phyloP scores from a whole-genome alignment of 75 land plant genomes.

The Cryptomeria japonica region DNA sequence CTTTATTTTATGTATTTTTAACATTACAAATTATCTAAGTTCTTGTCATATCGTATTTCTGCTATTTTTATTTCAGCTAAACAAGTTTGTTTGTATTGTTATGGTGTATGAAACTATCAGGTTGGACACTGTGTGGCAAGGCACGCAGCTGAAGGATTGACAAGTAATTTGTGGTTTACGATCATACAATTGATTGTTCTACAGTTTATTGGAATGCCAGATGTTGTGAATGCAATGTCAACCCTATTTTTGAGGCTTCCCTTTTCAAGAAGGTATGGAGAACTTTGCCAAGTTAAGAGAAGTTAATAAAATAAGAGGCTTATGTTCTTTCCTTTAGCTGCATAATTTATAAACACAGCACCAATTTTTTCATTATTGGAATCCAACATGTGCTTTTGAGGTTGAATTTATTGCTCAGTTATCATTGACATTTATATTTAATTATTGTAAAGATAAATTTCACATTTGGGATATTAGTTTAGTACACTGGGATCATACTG shows the following conservation, averaged over 20 bases:
- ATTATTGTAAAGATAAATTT: not conserved
- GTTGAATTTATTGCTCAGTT: not conserved
- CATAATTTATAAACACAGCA: not conserved
- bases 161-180: slow-evolving; percentile 76
- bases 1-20: not conserved
- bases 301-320: not conserved
- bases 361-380: not conserved
- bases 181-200: slow-evolving; percentile 71
- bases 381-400: not conserved
- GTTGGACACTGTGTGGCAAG: slow-evolving; percentile 94
- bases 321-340: not conserved
- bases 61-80: not conserved
- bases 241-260: slow-evolving; percentile 82
- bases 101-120: slow-evolving; percentile 26
- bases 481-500: not conserved
- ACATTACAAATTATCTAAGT: not conserved
- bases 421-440: not conserved
- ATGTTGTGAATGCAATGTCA: slow-evolving; percentile 70
- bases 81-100: not conserved
- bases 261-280: slow-evolving; percentile 79
- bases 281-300: not conserved
- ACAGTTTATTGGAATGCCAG: slow-evolving; percentile 74
- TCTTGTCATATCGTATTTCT: not conserved
- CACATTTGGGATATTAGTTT: not conserved
- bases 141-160: slow-evolving; percentile 84